These are phyloP conservation scores for Fallopia convolvulus DNA, from an alignment of 148 eudicot species.

Conservation along the genomic window DNA sequence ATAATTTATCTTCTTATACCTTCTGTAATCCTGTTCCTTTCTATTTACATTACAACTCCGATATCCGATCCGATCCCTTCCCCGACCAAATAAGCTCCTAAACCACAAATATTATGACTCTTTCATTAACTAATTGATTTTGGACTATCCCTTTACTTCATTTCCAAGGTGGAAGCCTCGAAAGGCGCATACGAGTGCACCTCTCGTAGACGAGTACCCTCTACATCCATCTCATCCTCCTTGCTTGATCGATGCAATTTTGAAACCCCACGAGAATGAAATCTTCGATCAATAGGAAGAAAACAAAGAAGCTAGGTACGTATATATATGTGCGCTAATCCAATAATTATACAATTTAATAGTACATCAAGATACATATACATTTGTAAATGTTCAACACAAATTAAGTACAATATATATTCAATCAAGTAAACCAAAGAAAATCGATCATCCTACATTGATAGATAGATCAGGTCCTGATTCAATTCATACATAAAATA, in stretches of 20 bases:
- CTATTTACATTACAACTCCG: neutral
- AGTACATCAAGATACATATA: too few species aligned
- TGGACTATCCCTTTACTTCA: neutral
- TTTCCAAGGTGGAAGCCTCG: too few species aligned
- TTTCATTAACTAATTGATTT: neutral
- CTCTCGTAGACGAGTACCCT: too few species aligned
- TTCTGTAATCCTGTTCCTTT: neutral
- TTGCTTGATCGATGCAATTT: too few species aligned
- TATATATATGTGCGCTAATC: too few species aligned
- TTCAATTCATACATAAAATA: neutral
- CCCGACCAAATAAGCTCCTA: neutral
- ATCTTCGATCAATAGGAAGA: too few species aligned
- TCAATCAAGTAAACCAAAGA: neutral
- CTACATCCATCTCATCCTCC: neutral
- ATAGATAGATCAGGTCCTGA: neutral
- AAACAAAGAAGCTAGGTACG: too few species aligned
- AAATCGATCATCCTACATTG: neutral
- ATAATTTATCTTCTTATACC: neutral
- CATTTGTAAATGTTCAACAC: too few species aligned
- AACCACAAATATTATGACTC: neutral
- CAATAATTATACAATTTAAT: too few species aligned
- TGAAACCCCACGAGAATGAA: too few species aligned
- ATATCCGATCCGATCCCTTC: too few species aligned
- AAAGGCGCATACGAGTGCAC: too few species aligned
- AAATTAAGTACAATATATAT: neutral